Conservation (phyloP, 1,284 basidiomycete genomes). For the Rhodotorula sp. region DNA sequence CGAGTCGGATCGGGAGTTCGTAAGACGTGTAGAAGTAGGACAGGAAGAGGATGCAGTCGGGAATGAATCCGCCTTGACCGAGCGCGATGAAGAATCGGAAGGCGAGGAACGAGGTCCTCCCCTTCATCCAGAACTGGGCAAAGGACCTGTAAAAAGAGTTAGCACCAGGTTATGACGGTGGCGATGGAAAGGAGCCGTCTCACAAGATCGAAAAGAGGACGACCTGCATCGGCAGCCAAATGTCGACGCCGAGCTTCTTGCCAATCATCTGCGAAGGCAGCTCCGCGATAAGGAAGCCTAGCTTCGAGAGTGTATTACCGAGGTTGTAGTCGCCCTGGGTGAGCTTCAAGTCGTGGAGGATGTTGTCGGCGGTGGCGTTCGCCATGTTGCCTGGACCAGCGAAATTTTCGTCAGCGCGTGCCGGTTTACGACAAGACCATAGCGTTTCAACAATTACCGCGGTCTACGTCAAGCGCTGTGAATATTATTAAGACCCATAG, state of each 20-base stretch:
- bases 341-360: constrained; percentile 49
- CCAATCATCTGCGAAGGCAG: constrained; percentile 43
- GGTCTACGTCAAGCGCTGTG: constrained; percentile 46
- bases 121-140: constrained; percentile 33
- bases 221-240: constrained; percentile 18
- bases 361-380: constrained; percentile 46
- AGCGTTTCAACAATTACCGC: constrained; percentile 21
- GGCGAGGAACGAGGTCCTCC: constrained; percentile 44
- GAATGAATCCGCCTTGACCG: constrained; percentile 43
- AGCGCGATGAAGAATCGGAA: constrained; percentile 49
- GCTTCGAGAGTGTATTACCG: constrained; percentile 43
- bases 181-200: too few species aligned
- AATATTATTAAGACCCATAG: constrained; percentile 24
- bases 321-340: constrained; percentile 50
- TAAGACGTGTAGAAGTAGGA: constrained; percentile 7
- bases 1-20: constrained; percentile 7
- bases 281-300: constrained; percentile 26
- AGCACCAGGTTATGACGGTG: background rate
- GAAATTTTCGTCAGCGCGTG: background rate
- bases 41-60: constrained; percentile 7
- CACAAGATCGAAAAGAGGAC: background rate
- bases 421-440: too few species aligned
- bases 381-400: constrained; percentile 1
- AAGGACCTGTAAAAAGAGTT: constrained; percentile 11
- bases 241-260: constrained; percentile 49